A percentile compares a stretch with the other conserved stretches of the same genome.
Conservation (phyloP, 83 land plant genomes). For the Picea abies region DNA sequence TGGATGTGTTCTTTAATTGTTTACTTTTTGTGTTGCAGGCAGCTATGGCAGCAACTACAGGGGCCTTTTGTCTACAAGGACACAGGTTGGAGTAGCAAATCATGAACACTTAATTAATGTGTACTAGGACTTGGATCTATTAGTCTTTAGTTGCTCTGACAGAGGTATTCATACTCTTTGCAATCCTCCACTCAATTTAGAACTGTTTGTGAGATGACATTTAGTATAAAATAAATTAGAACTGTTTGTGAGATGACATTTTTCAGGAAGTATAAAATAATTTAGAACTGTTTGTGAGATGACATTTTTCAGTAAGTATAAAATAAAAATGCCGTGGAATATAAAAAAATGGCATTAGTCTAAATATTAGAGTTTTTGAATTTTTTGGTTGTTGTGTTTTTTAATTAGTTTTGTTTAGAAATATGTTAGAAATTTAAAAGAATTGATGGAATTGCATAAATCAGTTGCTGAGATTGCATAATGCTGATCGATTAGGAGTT, state of each 20-base stretch:
- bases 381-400: too few relatives aligned
- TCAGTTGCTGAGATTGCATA: too few relatives aligned
- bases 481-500: too few relatives aligned
- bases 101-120: background rate
- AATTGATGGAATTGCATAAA: too few relatives aligned
- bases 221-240: background rate
- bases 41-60: constrained; percentile 62
- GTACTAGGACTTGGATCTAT: background rate
- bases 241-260: background rate
- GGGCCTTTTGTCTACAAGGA: constrained; percentile 62
- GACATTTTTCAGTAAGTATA: background rate
- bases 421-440: too few relatives aligned
- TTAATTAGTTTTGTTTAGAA: too few relatives aligned
- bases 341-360: background rate
- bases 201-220: background rate
- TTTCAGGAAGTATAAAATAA: background rate
- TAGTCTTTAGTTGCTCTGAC: background rate
- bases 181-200: background rate
- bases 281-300: background rate
- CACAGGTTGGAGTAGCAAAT: constrained; percentile 22
- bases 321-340: background rate
- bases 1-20: too few relatives aligned
- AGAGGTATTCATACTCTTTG: background rate
- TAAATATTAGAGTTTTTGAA: too few relatives aligned
- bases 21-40: constrained; percentile 24